A percentile compares a stretch with the other conserved stretches of the same genome.
phyloP scores from a whole-genome alignment of 1,284 basidiomycete genomes.

The Boletellus deceptivus region DNA sequence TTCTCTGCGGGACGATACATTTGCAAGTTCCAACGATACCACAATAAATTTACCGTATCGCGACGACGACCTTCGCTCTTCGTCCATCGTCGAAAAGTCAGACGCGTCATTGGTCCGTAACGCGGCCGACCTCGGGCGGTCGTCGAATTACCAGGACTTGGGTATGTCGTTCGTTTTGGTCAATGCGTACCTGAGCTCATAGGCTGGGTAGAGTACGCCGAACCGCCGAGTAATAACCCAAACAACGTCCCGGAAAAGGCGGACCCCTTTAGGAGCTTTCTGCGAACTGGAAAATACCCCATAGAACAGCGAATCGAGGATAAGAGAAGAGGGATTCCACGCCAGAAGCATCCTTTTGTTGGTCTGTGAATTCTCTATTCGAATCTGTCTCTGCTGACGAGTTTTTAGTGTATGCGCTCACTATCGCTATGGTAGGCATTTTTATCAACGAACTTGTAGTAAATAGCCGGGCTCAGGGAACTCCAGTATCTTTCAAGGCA shows the following conservation, averaged over 20 bases:
- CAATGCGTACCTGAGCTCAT: background rate
- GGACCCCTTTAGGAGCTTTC: conserved; percentile 39
- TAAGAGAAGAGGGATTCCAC: conserved; percentile 79
- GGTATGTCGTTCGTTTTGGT: conserved; percentile 40
- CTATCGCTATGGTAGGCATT: conserved; percentile 66
- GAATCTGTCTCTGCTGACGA: conserved; percentile 6
- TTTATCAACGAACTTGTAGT: conserved; percentile 79
- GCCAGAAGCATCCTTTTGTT: conserved; percentile 78
- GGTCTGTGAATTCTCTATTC: conserved; percentile 39
- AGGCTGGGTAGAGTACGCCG: conserved; percentile 52
- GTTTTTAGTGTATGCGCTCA: conserved; percentile 57
- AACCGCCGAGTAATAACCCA: conserved; percentile 40
- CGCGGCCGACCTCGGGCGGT: conserved; percentile 40
- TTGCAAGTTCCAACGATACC: conserved; percentile 2
- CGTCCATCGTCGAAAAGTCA: conserved; percentile 35
- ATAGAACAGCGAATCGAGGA: conserved; percentile 82
- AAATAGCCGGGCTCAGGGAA: conserved; percentile 72
- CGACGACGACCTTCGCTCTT: conserved; percentile 24
- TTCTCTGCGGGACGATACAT: conserved; percentile 9
- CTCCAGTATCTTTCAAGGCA: conserved; percentile 78
- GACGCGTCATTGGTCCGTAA: conserved; percentile 45
- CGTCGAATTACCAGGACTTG: conserved; percentile 49
- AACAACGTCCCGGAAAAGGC: conserved; percentile 37
- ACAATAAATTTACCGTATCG: conserved; percentile 20
- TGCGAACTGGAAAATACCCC: conserved; percentile 55